Evolutionary conservation across 176 grass and related monocot genomes (phyloP), one percentile per base, ranked within the genome.

Genomic region (Eleusine indica): DNA sequence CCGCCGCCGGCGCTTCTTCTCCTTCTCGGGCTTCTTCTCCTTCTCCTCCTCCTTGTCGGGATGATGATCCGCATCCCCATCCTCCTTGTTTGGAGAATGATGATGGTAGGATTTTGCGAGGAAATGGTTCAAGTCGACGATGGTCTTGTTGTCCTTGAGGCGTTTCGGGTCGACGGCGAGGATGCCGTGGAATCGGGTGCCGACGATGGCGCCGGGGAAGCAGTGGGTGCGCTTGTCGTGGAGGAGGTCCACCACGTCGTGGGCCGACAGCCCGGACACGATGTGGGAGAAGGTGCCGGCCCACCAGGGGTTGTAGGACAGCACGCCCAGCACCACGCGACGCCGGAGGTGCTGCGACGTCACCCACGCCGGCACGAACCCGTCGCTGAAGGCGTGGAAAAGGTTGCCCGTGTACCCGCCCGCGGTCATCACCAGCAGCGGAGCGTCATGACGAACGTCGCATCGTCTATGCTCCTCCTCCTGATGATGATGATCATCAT

Each of bases 341-440:
- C 83, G 86, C 0, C 78, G 84, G 19, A 96, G 86, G 81, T 91
- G 94, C 66, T 91, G 94, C 66, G n/a, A 53, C 74, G 94, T 96
- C 14, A 96, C 12, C 84, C 91, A 96, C 68, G 83, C 19, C 39
- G 94, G 88, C 4, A 96, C 64, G 47, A 96, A 68, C 9, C 75
- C 94, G 81, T 96, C 89, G 86, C 51, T 96, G 76, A 96, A 93
- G 2, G 91, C 86, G 57, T 96, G 91, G 88, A 89, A 96, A 0
- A 93, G 48, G 87, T 96, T 96, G 0, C 88, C 94, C 0, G 88
- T 89, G 91, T 96, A 93, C 0, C 94, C 94, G 1, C 76, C 91
- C 4, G 94, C 86, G 17, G 86, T 82, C 81, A 96, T 91, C 25
- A 96, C 84, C 2, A 96, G 60, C 7, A 68, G 64, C 51, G 88